Evolutionary conservation across 2,329 filamentous ascomycete genomes (phyloP).

Genomic region (Hymenoscyphus albidus): DNA sequence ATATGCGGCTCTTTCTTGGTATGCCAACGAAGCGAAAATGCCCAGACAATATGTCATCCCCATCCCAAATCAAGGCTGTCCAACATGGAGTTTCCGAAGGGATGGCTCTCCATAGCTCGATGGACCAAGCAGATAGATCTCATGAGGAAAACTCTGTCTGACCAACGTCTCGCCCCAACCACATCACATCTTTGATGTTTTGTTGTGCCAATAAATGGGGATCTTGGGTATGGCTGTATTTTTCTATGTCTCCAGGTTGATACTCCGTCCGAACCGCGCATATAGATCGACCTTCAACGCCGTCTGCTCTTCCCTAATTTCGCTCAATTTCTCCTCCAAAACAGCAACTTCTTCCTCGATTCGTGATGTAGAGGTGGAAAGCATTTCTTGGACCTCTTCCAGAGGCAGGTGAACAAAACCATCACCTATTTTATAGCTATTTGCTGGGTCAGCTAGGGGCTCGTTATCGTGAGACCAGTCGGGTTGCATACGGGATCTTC

Average conservation of each 20-base stretch:
- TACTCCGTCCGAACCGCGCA: slow-evolving; percentile 90
- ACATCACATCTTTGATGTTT: neutral
- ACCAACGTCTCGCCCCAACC: neutral
- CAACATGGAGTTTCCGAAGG: neutral
- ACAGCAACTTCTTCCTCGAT: slow-evolving; percentile 73
- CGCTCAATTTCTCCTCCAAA: slow-evolving; percentile 72
- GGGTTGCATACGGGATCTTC: slow-evolving; percentile 67
- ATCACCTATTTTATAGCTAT: slow-evolving; percentile 93
- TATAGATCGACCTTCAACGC: slow-evolving; percentile 89
- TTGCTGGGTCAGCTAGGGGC: slow-evolving; percentile 12
- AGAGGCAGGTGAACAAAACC: slow-evolving; percentile 87
- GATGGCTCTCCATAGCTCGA: neutral
- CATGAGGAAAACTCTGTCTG: neutral
- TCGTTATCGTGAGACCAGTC: neutral
- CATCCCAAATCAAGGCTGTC: neutral
- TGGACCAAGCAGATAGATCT: neutral
- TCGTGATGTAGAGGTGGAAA: slow-evolving; percentile 64
- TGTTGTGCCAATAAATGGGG: neutral
- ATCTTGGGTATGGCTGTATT: slow-evolving; percentile 26
- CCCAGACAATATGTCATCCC: neutral
- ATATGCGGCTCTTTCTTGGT: neutral
- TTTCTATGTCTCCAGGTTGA: slow-evolving; percentile 84
- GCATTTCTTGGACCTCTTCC: slow-evolving; percentile 80
- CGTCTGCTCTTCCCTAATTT: slow-evolving; percentile 80
- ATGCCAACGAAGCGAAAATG: neutral